Evolutionary conservation across 352 stramenopile genomes (phyloP), one percentile per base, ranked within the genome.

Genomic region (Phytophthora litchii): DNA sequence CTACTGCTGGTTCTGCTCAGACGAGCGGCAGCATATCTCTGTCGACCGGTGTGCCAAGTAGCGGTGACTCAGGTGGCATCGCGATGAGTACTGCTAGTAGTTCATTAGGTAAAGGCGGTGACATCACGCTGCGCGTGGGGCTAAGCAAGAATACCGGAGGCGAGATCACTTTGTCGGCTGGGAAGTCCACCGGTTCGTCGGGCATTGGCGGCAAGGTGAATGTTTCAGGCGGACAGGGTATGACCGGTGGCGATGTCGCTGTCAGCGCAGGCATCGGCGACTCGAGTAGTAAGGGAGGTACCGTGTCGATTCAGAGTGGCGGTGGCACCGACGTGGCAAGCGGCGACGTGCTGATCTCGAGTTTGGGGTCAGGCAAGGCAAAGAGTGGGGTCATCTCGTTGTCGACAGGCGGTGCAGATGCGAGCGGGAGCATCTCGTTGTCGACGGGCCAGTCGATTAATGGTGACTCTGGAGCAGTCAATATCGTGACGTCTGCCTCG

Each of bases 221-320:
- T 34, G 13, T 57, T 12, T 46, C 27, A 4, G 46, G 37, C 7
- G 55, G 55, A 2, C 0, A 38, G 19, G 38, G 46, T 4, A 37
- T 31, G 13, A 56, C 42, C 37, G 61, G 61, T 9, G 60, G 60
- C 14, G 16, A 44, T 13, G 20, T 61, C 10, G 19, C 36, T 16
- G 3, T 70, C 1, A 20, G 3, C 13, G 61, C 48, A 25, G 61
- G 61, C 35, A 3, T 29, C 4, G 44, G 34, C 1, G 16, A 29
- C 9, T 52, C n/a, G 10, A 32, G 20, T 10, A 32, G 20, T 10
- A 27, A 23, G 20, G 60, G 65, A 37, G 65, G 65, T 14, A 25
- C 10, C 17, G 60, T 74, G 25, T 47, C 34, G 2, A 40, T 74
- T 44, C 32, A 37, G 25, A 70, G 66, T 41, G 66, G 66, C 13